Percentiles rank a stretch among this genome's conserved stretches.
Evolutionary conservation across 2,329 filamentous ascomycete species (phyloP).

Genomic region (Exserohilum rostratum): DNA sequence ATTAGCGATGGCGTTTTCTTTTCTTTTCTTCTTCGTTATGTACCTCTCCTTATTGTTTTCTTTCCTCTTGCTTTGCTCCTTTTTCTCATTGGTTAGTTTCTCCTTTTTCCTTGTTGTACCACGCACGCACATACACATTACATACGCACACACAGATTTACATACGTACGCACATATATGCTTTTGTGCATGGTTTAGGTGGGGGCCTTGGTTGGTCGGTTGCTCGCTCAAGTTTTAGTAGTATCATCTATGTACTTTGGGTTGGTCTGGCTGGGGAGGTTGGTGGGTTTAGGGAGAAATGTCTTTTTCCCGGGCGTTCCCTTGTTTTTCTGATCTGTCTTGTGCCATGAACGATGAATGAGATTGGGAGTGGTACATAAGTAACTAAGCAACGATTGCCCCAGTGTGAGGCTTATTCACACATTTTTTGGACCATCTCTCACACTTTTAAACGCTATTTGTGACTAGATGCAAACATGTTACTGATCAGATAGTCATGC

Average conservation of each 20-base stretch:
- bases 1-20: slow-evolving; percentile 40
- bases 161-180: too few relatives aligned
- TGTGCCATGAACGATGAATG: background rate
- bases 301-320: background rate
- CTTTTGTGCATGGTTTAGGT: too few relatives aligned
- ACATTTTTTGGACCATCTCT: background rate
- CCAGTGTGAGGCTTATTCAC: background rate
- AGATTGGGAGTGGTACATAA: background rate
- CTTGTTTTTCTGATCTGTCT: background rate
- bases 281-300: too few relatives aligned
- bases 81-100: background rate
- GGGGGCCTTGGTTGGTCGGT: too few relatives aligned
- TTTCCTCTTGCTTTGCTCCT: background rate
- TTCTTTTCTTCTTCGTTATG: background rate
- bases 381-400: slow-evolving; percentile 5
- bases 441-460: background rate
- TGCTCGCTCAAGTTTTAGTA: too few relatives aligned
- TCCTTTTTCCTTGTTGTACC: too few relatives aligned
- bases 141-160: too few relatives aligned
- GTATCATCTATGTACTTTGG: too few relatives aligned
- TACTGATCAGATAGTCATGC: too few relatives aligned
- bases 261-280: too few relatives aligned
- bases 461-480: too few relatives aligned
- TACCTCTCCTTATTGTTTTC: background rate
- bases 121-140: too few relatives aligned